A percentile compares a stretch with the other conserved stretches of the same genome.
phyloP scores from a whole-genome alignment of 331 rosid species.

The Dryas integrifolia region DNA sequence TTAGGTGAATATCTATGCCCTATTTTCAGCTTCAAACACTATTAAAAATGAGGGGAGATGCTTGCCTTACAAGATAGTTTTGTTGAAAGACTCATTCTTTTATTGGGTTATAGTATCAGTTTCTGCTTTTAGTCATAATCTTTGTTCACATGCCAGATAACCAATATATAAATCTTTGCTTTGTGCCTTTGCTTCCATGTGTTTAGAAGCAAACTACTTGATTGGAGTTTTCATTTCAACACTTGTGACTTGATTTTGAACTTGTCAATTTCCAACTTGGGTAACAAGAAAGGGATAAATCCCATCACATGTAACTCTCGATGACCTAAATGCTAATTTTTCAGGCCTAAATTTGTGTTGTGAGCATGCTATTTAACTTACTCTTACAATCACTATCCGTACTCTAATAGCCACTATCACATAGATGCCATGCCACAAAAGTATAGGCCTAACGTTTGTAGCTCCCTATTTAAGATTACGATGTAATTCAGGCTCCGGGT shows the following conservation, averaged over 20 bases:
- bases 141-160: background rate
- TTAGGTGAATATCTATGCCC: no score
- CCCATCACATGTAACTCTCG: no score
- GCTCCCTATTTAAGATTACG: no score
- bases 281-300: background rate
- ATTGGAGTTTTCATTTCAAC: conserved; percentile 8
- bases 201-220: background rate
- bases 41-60: no score
- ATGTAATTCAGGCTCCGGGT: background rate
- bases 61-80: no score
- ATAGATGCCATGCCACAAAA: no score
- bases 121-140: no score
- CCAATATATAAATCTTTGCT: background rate
- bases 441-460: no score
- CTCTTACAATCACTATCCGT: background rate
- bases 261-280: background rate
- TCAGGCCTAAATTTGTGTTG: no score
- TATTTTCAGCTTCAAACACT: no score
- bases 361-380: background rate
- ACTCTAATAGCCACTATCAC: no score
- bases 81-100: background rate
- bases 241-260: background rate
- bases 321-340: no score
- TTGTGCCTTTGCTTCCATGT: background rate
- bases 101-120: background rate